Base-by-base conservation (phyloP, 306 rosid genomes). In the Glycine soja region DNA sequence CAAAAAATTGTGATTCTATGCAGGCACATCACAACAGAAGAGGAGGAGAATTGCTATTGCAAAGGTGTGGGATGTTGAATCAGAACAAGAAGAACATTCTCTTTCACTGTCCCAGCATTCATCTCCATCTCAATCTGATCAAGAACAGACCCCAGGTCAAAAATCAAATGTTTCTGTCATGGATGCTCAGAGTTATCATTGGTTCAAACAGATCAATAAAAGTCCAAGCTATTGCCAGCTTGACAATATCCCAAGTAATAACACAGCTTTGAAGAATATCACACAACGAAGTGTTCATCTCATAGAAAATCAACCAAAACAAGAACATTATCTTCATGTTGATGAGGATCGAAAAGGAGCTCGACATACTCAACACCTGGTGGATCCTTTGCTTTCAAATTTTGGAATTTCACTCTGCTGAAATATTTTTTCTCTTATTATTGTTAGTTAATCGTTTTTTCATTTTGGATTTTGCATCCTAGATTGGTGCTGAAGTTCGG, bases 71-170 rank as follows among this genome's bases (percentile, higher is more conserved):
- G 92, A 90, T 72, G 83, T 89, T 53, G 97, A 95, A 57, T 87
- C 92, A 30, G 99, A 93, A 76, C 97, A 89, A 81, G 99, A 95
- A 91, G 99, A 95, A 80, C 99, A 93, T 83, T 95, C 99, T 63
- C 87, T 93, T 59, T 93, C 99, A 6, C 79, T 93, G 73, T 94
- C 98, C 3, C 98, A 94, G 77, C 87, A 90, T 75, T 92, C 97
- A 40, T 92, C 98, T 43, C 95, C 97, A 19, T 94, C 98, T 16
- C 94, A 80, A 73, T 92, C 98, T 13, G 97, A 94, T 86, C 98
- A 94, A 86, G 98, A 94, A 71, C 97, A 82, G 78, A 82, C 90
- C 38, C 91, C 87, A 11, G 80, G 75, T 65, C 87, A 82, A 32
- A 92, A 65, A 74, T 53, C 59, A 2, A 82, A 84, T 15, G 86